These are phyloP conservation scores for Gaeumannomyces sp. DNA, from an alignment of 2,329 filamentous ascomycete genomes.

Conservation along the genomic window DNA sequence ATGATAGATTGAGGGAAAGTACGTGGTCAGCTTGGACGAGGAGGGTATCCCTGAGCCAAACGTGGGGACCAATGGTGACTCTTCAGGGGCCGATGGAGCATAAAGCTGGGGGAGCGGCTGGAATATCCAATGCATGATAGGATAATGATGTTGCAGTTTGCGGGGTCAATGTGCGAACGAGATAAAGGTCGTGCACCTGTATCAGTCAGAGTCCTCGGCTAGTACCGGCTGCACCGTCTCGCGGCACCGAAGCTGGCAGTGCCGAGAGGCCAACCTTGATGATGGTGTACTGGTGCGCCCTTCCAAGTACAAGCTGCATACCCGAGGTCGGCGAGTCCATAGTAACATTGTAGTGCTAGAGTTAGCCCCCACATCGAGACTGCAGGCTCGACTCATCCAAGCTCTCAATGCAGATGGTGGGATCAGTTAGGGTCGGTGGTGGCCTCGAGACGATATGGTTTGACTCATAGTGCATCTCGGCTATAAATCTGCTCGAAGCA, in stretches of 20 bases:
- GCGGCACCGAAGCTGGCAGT: not conserved
- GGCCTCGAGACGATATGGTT: not conserved
- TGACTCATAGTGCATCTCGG: not conserved
- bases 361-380: not conserved
- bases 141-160: too few species aligned
- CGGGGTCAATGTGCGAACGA: too few species aligned
- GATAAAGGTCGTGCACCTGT: too few species aligned
- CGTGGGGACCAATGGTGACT: not conserved
- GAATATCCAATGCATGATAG: not conserved
- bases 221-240: not conserved
- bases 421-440: not conserved
- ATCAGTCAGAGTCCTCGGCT: not conserved
- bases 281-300: not conserved
- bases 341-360: not conserved
- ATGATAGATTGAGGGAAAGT: constrained; percentile 15
- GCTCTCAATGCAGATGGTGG: not conserved
- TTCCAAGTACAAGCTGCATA: not conserved
- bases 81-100: not conserved
- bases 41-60: not conserved
- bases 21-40: constrained; percentile 16
- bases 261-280: not conserved
- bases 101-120: not conserved
- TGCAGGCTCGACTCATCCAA: not conserved
- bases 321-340: not conserved
- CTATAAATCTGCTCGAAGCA: too few species aligned